phyloP scores from a whole-genome alignment of 495 filamentous ascomycete species.

The Astrothelium subdiscretum region DNA sequence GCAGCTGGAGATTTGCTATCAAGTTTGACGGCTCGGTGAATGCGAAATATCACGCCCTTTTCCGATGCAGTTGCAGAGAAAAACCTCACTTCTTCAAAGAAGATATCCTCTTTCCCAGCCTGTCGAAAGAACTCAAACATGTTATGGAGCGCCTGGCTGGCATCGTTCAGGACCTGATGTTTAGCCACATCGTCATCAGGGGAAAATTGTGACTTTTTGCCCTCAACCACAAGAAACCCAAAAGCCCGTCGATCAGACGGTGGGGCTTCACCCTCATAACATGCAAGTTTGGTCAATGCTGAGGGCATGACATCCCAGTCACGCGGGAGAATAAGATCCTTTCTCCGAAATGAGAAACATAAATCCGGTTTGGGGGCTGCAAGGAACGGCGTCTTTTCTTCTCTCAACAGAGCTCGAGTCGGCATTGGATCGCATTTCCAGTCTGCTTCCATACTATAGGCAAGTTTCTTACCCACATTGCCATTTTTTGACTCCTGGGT shows the following conservation, averaged over 20 bases:
- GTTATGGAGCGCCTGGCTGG: not conserved
- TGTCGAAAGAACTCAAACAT: not conserved
- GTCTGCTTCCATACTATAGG: not conserved
- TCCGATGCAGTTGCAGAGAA: not conserved
- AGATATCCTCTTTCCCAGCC: not conserved
- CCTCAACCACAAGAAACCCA: slow-evolving; percentile 1
- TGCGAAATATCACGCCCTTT: not conserved
- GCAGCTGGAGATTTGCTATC: not conserved
- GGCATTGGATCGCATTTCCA: not conserved
- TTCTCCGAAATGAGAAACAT: not conserved
- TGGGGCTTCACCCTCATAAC: not conserved
- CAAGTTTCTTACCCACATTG: not conserved
- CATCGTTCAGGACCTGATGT: not conserved
- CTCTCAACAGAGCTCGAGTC: not conserved
- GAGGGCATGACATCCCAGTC: not conserved
- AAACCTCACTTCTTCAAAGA: not conserved
- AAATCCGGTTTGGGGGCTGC: not conserved
- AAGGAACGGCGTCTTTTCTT: not conserved
- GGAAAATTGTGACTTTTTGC: not conserved
- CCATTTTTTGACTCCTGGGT: not conserved
- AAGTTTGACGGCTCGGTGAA: not conserved
- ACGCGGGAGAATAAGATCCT: not conserved
- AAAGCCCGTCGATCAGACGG: not conserved
- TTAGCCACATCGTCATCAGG: not conserved
- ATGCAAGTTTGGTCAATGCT: not conserved